A percentile compares a stretch with the other conserved stretches of the same genome.
These are phyloP conservation scores for Medicago lupulina DNA, from an alignment of 306 rosid species.

Conservation along the genomic window DNA sequence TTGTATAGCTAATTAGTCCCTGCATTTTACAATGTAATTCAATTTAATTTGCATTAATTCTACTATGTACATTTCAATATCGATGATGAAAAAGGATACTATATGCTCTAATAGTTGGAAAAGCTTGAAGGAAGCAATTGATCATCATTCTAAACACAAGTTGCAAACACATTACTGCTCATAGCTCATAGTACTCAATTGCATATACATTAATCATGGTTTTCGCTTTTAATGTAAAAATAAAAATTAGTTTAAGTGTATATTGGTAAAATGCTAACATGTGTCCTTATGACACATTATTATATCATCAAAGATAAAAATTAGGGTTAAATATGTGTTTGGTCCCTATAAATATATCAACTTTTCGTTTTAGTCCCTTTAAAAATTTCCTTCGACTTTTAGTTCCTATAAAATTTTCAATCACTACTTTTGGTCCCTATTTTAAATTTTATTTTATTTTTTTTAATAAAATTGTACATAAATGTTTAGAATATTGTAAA, in stretches of 20 bases:
- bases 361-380: no score
- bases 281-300: no score
- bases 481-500: no score
- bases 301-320: no score
- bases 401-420: no score
- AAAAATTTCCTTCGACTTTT: no score
- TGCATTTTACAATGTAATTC: constrained; percentile 25
- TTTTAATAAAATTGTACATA: no score
- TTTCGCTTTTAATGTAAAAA: neutral
- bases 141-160: constrained; percentile 18
- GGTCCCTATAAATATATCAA: no score
- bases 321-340: no score
- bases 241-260: neutral
- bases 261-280: no score
- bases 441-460: no score
- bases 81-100: constrained; percentile 10
- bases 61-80: neutral
- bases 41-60: constrained; percentile 1
- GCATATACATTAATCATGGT: constrained; percentile 10
- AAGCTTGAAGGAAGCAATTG: neutral
- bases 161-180: constrained; percentile 5
- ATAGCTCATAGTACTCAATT: neutral
- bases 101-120: constrained; percentile 8
- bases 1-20: constrained; percentile 72
- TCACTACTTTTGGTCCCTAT: no score